Evolutionary conservation across 805 yeast species (phyloP).

Genomic region (Clavispora vitiphila): DNA sequence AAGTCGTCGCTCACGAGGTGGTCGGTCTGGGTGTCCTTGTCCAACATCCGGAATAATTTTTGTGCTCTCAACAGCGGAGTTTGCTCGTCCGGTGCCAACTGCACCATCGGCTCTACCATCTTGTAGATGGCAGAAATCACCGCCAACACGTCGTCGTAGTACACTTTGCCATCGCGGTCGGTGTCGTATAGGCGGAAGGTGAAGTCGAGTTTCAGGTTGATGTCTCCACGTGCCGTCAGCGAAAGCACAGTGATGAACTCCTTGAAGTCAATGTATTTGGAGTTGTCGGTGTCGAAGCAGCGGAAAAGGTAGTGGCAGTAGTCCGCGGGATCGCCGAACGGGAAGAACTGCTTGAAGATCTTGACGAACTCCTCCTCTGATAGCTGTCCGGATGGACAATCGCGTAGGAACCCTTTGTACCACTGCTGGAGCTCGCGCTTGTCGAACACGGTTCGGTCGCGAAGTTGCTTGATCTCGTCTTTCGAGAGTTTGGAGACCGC

Average conservation of each 20-base stretch:
- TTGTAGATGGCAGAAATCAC: slow-evolving; percentile 83
- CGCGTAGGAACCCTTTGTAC: slow-evolving; percentile 94
- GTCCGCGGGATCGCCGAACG: slow-evolving; percentile 94
- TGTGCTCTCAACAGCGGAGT: slow-evolving; percentile 86
- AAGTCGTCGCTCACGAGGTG: slow-evolving; percentile 77
- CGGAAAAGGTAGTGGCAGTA: slow-evolving; percentile 85
- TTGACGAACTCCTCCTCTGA: slow-evolving; percentile 83
- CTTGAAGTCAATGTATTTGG: slow-evolving; percentile 82
- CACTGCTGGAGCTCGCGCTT: slow-evolving; percentile 94
- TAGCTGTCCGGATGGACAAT: slow-evolving; percentile 87
- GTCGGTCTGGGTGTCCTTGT: slow-evolving; percentile 62
- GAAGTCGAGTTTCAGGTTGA: slow-evolving; percentile 85
- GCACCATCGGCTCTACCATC: slow-evolving; percentile 95
- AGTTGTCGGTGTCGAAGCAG: slow-evolving; percentile 78
- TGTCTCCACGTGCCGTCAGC: slow-evolving; percentile 78
- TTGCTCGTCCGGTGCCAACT: slow-evolving; percentile 78
- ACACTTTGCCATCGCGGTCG: slow-evolving; percentile 70
- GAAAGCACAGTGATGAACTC: slow-evolving; percentile 88
- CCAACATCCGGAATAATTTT: slow-evolving; percentile 72
- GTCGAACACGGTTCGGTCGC: slow-evolving; percentile 85
- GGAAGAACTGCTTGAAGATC: slow-evolving; percentile 94
- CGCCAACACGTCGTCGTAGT: slow-evolving; percentile 71
- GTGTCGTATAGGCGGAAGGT: slow-evolving; percentile 84
- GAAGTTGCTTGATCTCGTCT: slow-evolving; percentile 80
- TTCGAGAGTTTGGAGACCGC: slow-evolving; percentile 88